Evolutionary conservation across 106 monocot genomes (phyloP), one percentile per base, ranked within the genome.

Genomic region (Dioscorea alata): DNA sequence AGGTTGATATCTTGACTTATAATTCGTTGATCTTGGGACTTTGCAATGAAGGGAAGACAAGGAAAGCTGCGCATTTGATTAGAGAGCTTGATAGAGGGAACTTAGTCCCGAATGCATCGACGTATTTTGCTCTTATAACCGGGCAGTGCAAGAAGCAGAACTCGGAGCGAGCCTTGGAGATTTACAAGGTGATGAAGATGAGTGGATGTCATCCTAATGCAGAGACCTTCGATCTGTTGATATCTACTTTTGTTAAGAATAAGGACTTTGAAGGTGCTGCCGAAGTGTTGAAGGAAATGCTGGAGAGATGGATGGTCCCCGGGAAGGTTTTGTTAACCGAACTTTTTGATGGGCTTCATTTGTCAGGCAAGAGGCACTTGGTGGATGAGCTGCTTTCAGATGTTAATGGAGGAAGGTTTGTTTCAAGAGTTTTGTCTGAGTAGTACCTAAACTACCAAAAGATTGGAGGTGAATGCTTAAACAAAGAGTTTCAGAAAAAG

Each of bases 11-110:
- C 59, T 6, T 87, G 32, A 96, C 96, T 22, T 96, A 86, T 59
- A 96, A 96, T 77, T 74, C 86, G 0, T 64, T 89, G 31, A 96
- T 96, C 42, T 60, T 72, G 34, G 96, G 91, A 48, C 74, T 86
- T 12, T 96, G 96, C 66, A 90, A 89, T 69, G 84, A 86, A 76
- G 92, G 96, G 23, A 96, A 92, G 86, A 92, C 80, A 12, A 96
- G 73, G 78, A 96, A 89, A 75, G 96, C 91, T 14, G 77, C 75
- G 2, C 58, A 12, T 4, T 35, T 96, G 49, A 84, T 92, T 52
- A 88, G 81, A 70, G 89, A 92, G 54, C 76, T 92, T 42, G 76
- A 78, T 42, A 53, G 57, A 25, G 70, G 69, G 58, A 85, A 87
- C 32, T 19, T 96, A 57, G 61, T 19, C 16, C 86, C 89, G 12